phyloP scores from a whole-genome alignment of 345 rosid species.

The Populus euphratica region DNA sequence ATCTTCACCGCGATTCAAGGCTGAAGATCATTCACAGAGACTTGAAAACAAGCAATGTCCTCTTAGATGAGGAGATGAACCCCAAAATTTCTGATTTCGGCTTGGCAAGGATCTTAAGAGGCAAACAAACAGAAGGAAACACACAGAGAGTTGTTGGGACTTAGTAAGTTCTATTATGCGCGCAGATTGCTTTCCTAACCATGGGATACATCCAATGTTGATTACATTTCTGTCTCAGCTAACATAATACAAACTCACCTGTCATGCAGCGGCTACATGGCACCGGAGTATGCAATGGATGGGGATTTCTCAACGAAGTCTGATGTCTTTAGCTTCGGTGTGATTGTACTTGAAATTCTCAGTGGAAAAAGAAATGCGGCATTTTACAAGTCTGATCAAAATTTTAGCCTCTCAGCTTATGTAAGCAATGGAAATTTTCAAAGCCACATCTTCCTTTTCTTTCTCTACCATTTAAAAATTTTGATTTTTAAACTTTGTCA shows the following conservation, averaged over 20 bases:
- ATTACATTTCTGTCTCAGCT: not conserved
- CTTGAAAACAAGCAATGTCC: constrained; percentile 23
- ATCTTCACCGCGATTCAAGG: constrained; percentile 30
- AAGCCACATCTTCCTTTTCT: not conserved
- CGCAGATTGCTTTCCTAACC: no score
- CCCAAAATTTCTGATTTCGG: constrained; percentile 29
- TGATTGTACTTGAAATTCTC: constrained; percentile 30
- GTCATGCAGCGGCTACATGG: constrained; percentile 29
- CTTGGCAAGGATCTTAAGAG: constrained; percentile 25
- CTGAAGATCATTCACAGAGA: constrained; percentile 29
- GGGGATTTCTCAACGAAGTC: constrained; percentile 31
- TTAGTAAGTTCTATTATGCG: constrained; percentile 8
- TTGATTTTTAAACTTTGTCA: not conserved
- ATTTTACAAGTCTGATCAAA: constrained; percentile 4
- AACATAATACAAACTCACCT: not conserved
- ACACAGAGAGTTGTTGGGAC: constrained; percentile 23
- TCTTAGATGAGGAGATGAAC: constrained; percentile 18
- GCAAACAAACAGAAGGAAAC: constrained; percentile 19
- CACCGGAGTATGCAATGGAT: constrained; percentile 27
- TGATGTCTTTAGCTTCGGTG: constrained; percentile 33
- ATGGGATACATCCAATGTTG: not conserved
- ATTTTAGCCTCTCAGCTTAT: constrained; percentile 18
- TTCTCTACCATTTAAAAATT: not conserved
- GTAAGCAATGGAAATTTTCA: constrained; percentile 1
- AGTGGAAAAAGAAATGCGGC: constrained; percentile 27